These are phyloP conservation scores for Paramyrothecium roridum DNA, from an alignment of 2,329 filamentous ascomycete species.

Conservation along the genomic window DNA sequence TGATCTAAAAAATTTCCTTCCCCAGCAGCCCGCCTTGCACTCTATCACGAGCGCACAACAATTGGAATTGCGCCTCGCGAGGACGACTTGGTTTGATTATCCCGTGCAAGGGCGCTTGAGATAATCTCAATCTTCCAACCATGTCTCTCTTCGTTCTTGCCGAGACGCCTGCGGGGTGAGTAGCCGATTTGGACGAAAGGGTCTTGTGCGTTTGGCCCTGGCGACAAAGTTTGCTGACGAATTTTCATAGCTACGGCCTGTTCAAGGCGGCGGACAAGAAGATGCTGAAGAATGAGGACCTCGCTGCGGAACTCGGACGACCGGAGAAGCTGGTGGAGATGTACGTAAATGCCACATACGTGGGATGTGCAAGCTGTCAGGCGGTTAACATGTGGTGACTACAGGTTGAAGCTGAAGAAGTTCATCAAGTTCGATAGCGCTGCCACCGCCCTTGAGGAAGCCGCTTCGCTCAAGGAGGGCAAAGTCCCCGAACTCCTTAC, in stretches of 20 bases:
- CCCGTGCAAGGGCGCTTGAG: constrained; percentile 24
- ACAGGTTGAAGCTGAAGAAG: constrained; percentile 88
- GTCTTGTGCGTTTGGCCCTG: not conserved
- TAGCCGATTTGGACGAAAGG: constrained; percentile 12
- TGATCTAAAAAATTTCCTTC: constrained; percentile 39
- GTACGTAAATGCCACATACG: constrained; percentile 54
- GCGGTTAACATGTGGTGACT: constrained; percentile 7
- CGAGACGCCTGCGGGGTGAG: constrained; percentile 82
- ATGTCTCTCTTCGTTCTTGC: constrained; percentile 93
- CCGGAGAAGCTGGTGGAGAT: constrained; percentile 84
- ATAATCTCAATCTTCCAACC: constrained; percentile 31
- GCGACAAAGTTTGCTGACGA: constrained; percentile 22
- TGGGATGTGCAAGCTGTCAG: constrained; percentile 78
- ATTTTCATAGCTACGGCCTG: constrained; percentile 84
- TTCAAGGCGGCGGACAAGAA: constrained; percentile 99
- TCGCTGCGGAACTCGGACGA: constrained; percentile 70
- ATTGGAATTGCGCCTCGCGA: constrained; percentile 32
- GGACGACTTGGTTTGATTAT: constrained; percentile 28
- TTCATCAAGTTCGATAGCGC: constrained; percentile 98
- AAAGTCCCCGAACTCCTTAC: constrained; percentile 89
- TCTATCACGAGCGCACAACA: constrained; percentile 30
- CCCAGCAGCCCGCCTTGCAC: constrained; percentile 26
- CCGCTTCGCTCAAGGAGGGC: constrained; percentile 82
- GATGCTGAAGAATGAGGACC: constrained; percentile 82
- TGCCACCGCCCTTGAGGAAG: constrained; percentile 84